Evolutionary conservation across 163 green algal genomes (phyloP), one percentile per base, ranked within the genome.

Genomic region (Prototheca stagnorum): DNA sequence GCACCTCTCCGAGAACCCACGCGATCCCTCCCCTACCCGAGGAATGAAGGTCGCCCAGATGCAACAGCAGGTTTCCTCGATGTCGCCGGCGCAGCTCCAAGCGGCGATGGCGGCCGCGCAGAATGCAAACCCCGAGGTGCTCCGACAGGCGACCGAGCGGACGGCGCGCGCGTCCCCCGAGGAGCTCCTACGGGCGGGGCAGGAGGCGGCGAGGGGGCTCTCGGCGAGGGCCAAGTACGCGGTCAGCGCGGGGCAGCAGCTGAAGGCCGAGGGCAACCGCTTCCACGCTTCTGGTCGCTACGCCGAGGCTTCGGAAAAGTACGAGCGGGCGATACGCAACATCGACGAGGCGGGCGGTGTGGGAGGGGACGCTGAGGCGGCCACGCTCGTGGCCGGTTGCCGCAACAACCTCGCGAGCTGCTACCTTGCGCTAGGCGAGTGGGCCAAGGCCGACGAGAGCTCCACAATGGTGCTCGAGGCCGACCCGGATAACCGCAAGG

Each of bases 361-460:
- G 45, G n/a, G n/a, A n/a, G n/a, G n/a, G n/a, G n/a, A n/a, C n/a
- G n/a, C n/a, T n/a, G 57, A 83, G 39, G 60, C 61, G 0, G 7
- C 5, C 1, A 60, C 69, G n/a, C n/a, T n/a, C n/a, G n/a, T n/a
- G n/a, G n/a, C n/a, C n/a, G 73, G 69, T 5, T 94, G 84, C 59
- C 64, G 57, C 14, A 67, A 85, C 33, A 94, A 94, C 70, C 66
- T 93, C 11, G 68, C 64, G 49, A 78, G 46, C 36, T 95, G 84
- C 57, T 78, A 78, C 49, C 73, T 94, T 14, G 82, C 92, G 27
- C 50, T 82, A 8, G 57, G 70, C 20, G 21, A 73, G 5, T 84
- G 68, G 43, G 33, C 43, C 25, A 42, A 69, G 16, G 84, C 70
- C 40, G 35, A 82, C 12, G 35, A 39, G 12, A 24, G 74, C 19